These are phyloP conservation scores for Mucor indicus DNA, from an alignment of 371 early-diverging fungal species.

Conservation along the genomic window DNA sequence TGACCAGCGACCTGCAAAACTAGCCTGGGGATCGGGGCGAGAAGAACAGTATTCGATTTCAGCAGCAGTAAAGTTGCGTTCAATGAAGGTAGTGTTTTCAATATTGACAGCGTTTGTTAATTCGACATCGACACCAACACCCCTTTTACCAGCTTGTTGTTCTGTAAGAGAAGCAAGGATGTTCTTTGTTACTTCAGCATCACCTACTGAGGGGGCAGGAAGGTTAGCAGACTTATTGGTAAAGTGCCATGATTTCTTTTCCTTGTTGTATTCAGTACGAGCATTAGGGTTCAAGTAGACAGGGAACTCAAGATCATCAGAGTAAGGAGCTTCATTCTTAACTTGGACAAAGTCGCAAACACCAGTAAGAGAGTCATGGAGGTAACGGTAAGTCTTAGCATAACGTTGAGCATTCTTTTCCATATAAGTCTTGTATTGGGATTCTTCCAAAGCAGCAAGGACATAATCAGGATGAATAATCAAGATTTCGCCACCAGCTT, in stretches of 20 bases:
- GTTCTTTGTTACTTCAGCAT: constrained; percentile 55
- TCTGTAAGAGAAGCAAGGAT: constrained; percentile 54
- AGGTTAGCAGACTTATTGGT: constrained; percentile 46
- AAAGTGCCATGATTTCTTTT: constrained; percentile 70
- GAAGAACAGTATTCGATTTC: constrained; percentile 79
- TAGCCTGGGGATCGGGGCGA: constrained; percentile 74
- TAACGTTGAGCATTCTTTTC: constrained; percentile 70
- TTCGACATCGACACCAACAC: constrained; percentile 92
- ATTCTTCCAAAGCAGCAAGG: constrained; percentile 70
- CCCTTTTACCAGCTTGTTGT: constrained; percentile 55
- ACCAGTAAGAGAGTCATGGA: constrained; percentile 87
- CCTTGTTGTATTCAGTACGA: constrained; percentile 78
- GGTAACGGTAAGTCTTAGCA: constrained; percentile 83
- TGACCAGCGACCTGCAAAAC: constrained; percentile 92
- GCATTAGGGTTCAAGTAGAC: constrained; percentile 91
- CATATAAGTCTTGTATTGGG: constrained; percentile 69
- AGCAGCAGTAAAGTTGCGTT: constrained; percentile 84
- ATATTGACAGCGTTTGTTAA: constrained; percentile 75
- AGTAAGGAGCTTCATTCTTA: constrained; percentile 87
- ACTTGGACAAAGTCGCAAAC: constrained; percentile 80
- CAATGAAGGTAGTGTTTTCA: constrained; percentile 79
- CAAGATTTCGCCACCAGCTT: constrained; percentile 90
- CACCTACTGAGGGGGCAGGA: constrained; percentile 28
- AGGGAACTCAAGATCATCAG: constrained; percentile 71
- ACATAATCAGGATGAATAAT: constrained; percentile 91